Conservation (phyloP, 2,329 filamentous ascomycete genomes). For the Claviceps quebecensis region DNA sequence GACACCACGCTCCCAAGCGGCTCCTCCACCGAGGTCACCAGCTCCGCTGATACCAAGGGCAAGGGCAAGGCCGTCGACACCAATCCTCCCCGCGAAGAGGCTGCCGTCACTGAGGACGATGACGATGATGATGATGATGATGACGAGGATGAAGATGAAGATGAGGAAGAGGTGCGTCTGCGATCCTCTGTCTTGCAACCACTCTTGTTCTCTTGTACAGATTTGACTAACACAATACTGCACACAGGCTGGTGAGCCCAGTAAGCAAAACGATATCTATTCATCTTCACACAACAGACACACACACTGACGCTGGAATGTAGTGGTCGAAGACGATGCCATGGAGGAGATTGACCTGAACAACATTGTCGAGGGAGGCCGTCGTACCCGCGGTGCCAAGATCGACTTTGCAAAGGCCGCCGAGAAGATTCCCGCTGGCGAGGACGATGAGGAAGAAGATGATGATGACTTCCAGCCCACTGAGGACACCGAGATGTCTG, state of each 20-base stretch:
- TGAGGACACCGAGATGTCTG: constrained; percentile 55
- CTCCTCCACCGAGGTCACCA: constrained; percentile 23
- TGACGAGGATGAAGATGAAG: constrained; percentile 31
- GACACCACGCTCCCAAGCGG: constrained; percentile 32
- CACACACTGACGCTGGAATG: neutral
- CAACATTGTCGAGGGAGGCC: constrained; percentile 70
- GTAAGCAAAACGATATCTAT: constrained; percentile 11
- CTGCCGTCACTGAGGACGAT: constrained; percentile 59
- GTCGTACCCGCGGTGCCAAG: constrained; percentile 78
- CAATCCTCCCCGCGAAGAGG: constrained; percentile 35
- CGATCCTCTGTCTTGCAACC: neutral
- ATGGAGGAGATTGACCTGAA: constrained; percentile 81
- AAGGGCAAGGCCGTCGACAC: constrained; percentile 64
- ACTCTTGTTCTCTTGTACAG: neutral
- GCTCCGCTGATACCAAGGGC: constrained; percentile 52
- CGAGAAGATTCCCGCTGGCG: constrained; percentile 51
- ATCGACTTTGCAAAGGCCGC: constrained; percentile 92
- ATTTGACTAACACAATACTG: constrained; percentile 12
- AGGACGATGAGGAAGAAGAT: constrained; percentile 70
- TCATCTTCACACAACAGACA: neutral
- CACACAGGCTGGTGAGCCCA: constrained; percentile 15
- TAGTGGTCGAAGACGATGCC: constrained; percentile 50
- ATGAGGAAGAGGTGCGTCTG: constrained; percentile 17
- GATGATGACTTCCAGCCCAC: constrained; percentile 57
- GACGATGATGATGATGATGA: constrained; percentile 54